A percentile compares a stretch with the other conserved stretches of the same genome.
Evolutionary conservation across 371 early-diverging fungal genomes (phyloP).

Genomic region (Haplosporangium sp.): DNA sequence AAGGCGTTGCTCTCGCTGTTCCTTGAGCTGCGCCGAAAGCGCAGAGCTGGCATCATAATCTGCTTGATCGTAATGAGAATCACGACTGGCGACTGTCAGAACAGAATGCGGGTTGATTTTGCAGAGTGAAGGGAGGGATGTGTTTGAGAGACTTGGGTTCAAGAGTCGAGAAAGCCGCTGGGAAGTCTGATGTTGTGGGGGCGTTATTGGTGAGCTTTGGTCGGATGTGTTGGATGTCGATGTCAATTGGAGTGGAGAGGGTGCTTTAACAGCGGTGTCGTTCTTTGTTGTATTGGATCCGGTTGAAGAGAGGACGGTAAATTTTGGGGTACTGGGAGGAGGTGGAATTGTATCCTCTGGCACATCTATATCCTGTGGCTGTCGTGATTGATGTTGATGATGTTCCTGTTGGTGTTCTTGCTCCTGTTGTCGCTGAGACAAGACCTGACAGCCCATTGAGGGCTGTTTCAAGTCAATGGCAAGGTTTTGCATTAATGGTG

Average conservation of each 20-base stretch:
- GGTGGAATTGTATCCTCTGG: neutral
- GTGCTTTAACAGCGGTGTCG: neutral
- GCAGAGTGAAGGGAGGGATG: constrained; percentile 37
- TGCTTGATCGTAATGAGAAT: neutral
- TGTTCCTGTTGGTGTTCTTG: constrained; percentile 1
- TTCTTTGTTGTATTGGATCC: too few species aligned
- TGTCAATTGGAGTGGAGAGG: neutral
- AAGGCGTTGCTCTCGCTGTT: constrained; percentile 11
- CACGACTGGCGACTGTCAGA: constrained; percentile 8
- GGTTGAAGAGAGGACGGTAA: too few species aligned
- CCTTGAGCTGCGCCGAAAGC: neutral
- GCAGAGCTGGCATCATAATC: neutral
- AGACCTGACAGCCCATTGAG: too few species aligned
- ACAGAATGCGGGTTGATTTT: constrained; percentile 30
- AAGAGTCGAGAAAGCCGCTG: constrained; percentile 28
- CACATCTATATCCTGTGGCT: neutral
- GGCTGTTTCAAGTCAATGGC: too few species aligned
- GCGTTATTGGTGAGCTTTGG: neutral
- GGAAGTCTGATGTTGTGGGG: constrained; percentile 1
- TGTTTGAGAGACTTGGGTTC: constrained; percentile 25
- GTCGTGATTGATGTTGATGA: neutral
- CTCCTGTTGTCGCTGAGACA: too few species aligned
- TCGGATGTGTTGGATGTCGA: neutral
- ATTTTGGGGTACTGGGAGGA: too few species aligned
- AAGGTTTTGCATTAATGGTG: neutral